Conservation (phyloP, 495 filamentous ascomycete genomes). For the Jackrogersella minutella region DNA sequence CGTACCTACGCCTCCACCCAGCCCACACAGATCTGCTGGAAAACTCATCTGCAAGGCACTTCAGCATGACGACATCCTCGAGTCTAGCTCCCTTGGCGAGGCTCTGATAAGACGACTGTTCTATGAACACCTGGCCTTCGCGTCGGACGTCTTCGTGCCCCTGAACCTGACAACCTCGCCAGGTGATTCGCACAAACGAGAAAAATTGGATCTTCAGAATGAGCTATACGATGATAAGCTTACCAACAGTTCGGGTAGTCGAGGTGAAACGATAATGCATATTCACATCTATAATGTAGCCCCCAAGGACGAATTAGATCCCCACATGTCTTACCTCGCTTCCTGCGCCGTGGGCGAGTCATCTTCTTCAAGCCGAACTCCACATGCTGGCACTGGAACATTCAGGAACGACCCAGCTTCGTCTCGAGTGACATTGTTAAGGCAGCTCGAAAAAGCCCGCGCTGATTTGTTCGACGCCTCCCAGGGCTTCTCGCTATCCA, state of each 20-base stretch:
- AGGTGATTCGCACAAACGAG: neutral
- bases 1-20: constrained; percentile 46
- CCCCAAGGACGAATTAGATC: constrained; percentile 18
- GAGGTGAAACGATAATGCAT: constrained; percentile 23
- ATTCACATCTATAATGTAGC: constrained; percentile 8
- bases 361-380: neutral
- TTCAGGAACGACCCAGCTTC: constrained; percentile 6
- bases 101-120: neutral
- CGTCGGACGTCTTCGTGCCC: neutral
- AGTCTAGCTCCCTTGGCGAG: neutral
- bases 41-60: neutral
- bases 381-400: constrained; percentile 3
- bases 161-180: constrained; percentile 3
- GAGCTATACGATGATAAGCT: constrained; percentile 34
- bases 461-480: neutral
- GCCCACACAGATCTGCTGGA: constrained; percentile 29
- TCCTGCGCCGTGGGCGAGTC: constrained; percentile 25
- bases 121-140: neutral
- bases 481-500: neutral
- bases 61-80: neutral
- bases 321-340: constrained; percentile 25
- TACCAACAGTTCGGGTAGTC: constrained; percentile 20
- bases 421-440: neutral
- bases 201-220: neutral
- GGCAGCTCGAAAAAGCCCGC: neutral